Evolutionary conservation across 768 basidiomycete species (phyloP).

Genomic region (Leccinum uliginosum): DNA sequence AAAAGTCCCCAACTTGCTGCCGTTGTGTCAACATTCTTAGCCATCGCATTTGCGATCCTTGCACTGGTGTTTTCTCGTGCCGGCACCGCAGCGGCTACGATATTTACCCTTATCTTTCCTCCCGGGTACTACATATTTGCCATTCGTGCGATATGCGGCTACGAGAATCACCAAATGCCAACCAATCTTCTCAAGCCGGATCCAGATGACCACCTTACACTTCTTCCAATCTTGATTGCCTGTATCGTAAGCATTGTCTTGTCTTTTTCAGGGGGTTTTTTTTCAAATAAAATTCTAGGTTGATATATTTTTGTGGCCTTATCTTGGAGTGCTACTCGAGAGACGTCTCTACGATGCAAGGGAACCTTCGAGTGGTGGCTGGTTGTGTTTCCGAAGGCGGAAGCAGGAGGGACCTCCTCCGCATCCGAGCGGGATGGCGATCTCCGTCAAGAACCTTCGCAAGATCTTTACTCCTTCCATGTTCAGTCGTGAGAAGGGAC

Average conservation of each 20-base stretch:
- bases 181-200: conserved; percentile 55
- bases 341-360: conserved; percentile 56
- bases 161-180: conserved; percentile 53
- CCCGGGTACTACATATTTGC: conserved; percentile 74
- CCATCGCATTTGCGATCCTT: conserved; percentile 63
- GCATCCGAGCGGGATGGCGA: conserved; percentile 43
- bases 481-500: conserved; percentile 42
- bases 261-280: not conserved
- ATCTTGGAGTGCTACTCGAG: conserved; percentile 57
- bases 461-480: conserved; percentile 54
- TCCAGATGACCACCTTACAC: conserved; percentile 51
- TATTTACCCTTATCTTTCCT: conserved; percentile 70
- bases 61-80: conserved; percentile 50
- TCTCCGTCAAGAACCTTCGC: conserved; percentile 55
- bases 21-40: conserved; percentile 58
- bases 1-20: conserved; percentile 72
- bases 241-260: conserved; percentile 47
- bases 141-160: conserved; percentile 62
- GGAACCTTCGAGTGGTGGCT: conserved; percentile 30
- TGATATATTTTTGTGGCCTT: conserved; percentile 72
- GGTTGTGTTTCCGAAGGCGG: conserved; percentile 18
- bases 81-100: conserved; percentile 43
- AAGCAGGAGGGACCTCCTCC: conserved; percentile 16
- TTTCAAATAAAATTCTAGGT: conserved; percentile 41
- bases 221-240: conserved; percentile 59